Evolutionary conservation across 2,329 filamentous ascomycete species (phyloP).

Genomic region (Colletotrichum karsti): DNA sequence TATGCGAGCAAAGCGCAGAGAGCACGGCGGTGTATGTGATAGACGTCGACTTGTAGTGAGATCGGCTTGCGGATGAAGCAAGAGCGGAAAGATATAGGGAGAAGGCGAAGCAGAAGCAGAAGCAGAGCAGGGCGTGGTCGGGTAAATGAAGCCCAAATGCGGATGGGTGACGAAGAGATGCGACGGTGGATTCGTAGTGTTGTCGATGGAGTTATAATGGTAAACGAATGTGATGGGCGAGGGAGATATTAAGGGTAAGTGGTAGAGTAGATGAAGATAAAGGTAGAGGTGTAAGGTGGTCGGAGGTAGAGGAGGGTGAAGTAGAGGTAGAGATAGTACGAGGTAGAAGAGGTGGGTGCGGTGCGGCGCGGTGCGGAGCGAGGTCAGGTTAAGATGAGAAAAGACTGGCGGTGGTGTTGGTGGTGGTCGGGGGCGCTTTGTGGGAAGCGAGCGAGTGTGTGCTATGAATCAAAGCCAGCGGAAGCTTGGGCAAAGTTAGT

Average conservation of each 20-base stretch:
- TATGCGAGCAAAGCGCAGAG: not conserved
- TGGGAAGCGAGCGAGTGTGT: conserved; percentile 24
- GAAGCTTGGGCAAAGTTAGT: conserved; percentile 27
- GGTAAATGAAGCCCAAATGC: not conserved
- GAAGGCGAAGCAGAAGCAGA: too few species aligned
- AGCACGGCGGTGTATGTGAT: not conserved
- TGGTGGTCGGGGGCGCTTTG: conserved; percentile 21
- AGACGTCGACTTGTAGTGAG: not conserved
- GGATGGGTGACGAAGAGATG: not conserved
- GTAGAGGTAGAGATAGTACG: not conserved
- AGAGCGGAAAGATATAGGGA: not conserved
- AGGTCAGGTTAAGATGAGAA: conserved; percentile 17
- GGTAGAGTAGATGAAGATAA: not conserved
- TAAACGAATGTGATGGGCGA: conserved; percentile 28
- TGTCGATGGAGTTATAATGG: conserved; percentile 1
- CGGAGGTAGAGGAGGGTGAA: not conserved
- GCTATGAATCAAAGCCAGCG: conserved; percentile 25
- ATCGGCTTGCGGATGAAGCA: not conserved
- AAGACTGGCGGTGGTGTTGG: conserved; percentile 8
- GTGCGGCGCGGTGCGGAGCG: not conserved
- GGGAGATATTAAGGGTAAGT: conserved; percentile 12
- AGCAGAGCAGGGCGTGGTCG: not conserved
- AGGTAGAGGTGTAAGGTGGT: not conserved
- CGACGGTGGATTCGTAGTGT: not conserved
- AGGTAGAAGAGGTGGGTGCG: conserved; percentile 16